phyloP scores from a whole-genome alignment of 2,329 filamentous ascomycete species.

The Aspergillus hortae region DNA sequence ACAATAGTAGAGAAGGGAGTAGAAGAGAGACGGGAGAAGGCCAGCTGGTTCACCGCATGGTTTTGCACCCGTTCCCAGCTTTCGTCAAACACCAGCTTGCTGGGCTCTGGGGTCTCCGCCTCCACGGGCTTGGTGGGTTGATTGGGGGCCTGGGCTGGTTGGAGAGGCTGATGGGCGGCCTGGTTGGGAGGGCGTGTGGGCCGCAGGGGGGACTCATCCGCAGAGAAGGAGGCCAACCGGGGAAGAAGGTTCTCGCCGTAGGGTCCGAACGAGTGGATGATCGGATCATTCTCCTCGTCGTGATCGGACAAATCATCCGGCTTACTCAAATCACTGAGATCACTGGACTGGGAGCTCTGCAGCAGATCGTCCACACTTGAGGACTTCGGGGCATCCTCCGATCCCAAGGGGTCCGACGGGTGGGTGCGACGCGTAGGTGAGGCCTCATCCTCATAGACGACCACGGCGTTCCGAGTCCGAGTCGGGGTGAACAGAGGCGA shows the following conservation, averaged over 20 bases:
- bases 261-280: conserved; percentile 87
- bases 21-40: conserved; percentile 87
- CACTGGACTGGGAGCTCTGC: conserved; percentile 31
- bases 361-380: conserved; percentile 26
- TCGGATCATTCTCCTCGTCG: conserved; percentile 91
- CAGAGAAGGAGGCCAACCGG: conserved; percentile 73
- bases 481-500: conserved; percentile 43
- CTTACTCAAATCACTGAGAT: conserved; percentile 34
- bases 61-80: conserved; percentile 53
- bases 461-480: conserved; percentile 43
- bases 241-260: conserved; percentile 83
- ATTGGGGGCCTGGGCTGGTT: conserved; percentile 28
- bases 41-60: conserved; percentile 91
- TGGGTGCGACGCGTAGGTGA: conserved; percentile 50
- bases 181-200: conserved; percentile 29
- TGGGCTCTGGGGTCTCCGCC: conserved; percentile 10
- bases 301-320: conserved; percentile 70
- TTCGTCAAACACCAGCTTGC: conserved; percentile 22
- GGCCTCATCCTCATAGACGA: conserved; percentile 70
- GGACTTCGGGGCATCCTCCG: conserved; percentile 32
- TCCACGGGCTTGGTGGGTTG: conserved; percentile 25
- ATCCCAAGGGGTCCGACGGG: conserved; percentile 21
- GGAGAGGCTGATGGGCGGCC: conserved; percentile 29
- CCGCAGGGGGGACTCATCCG: conserved; percentile 61
- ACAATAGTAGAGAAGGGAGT: conserved; percentile 87